Conservation (phyloP, 176 grass and related monocot genomes). For the Juncus effusus region DNA sequence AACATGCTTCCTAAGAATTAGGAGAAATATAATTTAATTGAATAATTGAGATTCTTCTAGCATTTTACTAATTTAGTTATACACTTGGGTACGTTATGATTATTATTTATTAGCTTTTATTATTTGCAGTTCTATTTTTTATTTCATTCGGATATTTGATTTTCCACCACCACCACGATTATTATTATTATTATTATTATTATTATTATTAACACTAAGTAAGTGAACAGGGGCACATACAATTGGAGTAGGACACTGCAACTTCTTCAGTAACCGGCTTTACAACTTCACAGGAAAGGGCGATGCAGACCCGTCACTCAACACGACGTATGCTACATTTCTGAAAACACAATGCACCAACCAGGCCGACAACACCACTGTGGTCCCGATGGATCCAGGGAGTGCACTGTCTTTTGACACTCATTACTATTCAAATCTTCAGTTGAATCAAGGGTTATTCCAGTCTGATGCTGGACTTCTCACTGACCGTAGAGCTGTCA, state of each 20-base stretch:
- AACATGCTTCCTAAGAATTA: no score
- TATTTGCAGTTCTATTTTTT: no score
- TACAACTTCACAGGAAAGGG: conserved; percentile 40
- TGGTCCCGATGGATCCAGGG: conserved; percentile 29
- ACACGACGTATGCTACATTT: conserved; percentile 19
- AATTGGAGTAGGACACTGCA: conserved; percentile 78
- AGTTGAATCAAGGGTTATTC: conserved; percentile 25
- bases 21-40: no score
- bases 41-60: no score
- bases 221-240: conserved; percentile 63
- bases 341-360: conserved; percentile 27
- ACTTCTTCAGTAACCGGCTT: conserved; percentile 47
- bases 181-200: no score
- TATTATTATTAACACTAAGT: neutral
- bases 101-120: no score
- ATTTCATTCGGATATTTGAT: no score
- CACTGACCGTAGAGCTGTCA: neutral
- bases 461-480: conserved; percentile 25
- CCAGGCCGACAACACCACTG: conserved; percentile 25
- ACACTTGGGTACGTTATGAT: no score
- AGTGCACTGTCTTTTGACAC: conserved; percentile 17
- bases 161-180: no score
- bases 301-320: conserved; percentile 27
- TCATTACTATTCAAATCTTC: conserved; percentile 29
- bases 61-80: no score